Percentiles rank a stretch among this genome's conserved stretches.
These are phyloP conservation scores for Lecanicillium sp. DNA, from an alignment of 2,329 filamentous ascomycete genomes.

Conservation along the genomic window DNA sequence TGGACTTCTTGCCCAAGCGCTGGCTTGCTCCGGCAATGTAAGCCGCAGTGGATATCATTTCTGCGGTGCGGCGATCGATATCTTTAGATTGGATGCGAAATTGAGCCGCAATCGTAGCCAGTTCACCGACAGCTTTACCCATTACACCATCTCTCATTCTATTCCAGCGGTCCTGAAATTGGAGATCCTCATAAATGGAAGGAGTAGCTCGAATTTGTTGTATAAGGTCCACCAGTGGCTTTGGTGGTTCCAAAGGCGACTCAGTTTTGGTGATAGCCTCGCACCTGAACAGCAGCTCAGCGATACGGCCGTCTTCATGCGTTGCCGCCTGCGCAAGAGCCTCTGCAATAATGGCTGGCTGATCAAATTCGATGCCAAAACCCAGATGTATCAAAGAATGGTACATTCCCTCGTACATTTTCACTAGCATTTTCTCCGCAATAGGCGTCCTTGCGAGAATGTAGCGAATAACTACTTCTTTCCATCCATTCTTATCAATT, in stretches of 20 bases:
- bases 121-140: conserved; percentile 46
- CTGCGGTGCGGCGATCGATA: conserved; percentile 28
- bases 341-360: conserved; percentile 61
- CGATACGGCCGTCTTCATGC: conserved; percentile 34
- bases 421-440: conserved; percentile 53
- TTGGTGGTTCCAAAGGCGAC: too few relatives aligned
- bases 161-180: conserved; percentile 20
- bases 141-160: conserved; percentile 60
- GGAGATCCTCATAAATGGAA: conserved; percentile 43
- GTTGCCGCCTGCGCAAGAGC: conserved; percentile 58
- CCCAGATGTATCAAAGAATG: conserved; percentile 66
- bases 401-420: conserved; percentile 45
- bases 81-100: conserved; percentile 37
- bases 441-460: conserved; percentile 50
- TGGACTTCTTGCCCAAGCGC: conserved; percentile 47
- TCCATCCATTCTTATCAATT: conserved; percentile 51
- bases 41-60: conserved; percentile 26
- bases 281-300: conserved; percentile 33
- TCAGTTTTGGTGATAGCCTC: conserved; percentile 16
- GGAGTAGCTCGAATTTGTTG: conserved; percentile 33
- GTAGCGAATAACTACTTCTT: conserved; percentile 45
- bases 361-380: conserved; percentile 62
- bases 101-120: conserved; percentile 50
- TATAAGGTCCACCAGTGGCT: conserved; percentile 19
- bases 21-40: conserved; percentile 35